Conservation (phyloP, 2,329 filamentous ascomycete genomes). For the Apiospora hydei region DNA sequence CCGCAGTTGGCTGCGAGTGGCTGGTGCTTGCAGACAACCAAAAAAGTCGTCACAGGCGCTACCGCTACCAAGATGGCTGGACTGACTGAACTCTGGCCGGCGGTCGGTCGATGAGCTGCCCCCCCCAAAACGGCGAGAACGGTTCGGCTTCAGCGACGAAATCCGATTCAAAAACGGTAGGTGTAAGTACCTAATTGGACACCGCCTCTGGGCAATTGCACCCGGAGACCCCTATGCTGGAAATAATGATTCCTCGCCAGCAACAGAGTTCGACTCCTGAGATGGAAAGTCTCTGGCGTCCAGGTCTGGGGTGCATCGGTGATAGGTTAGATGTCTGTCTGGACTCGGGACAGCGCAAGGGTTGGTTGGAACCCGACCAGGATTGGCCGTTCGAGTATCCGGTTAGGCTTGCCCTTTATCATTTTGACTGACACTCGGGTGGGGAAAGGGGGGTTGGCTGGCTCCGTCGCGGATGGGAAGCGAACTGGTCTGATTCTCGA, state of each 20-base stretch:
- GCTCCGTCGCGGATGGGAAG: not conserved
- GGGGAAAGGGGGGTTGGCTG: not conserved
- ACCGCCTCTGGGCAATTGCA: not conserved
- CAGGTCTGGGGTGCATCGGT: not conserved
- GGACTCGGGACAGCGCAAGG: not conserved
- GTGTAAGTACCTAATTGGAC: not conserved
- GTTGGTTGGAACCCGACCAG: not conserved
- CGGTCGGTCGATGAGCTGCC: not conserved
- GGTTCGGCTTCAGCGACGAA: slow-evolving; percentile 6
- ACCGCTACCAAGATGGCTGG: not conserved
- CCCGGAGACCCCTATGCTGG: not conserved
- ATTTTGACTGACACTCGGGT: slow-evolving; percentile 17
- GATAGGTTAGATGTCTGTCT: not conserved
- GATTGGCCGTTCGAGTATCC: not conserved
- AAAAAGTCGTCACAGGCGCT: not conserved
- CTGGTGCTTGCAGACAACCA: slow-evolving; percentile 21
- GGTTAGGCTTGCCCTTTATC: slow-evolving; percentile 4
- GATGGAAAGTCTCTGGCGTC: not conserved
- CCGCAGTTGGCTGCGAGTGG: slow-evolving; percentile 5
- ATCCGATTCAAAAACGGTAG: not conserved
- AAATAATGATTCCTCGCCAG: not conserved
- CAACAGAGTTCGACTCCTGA: not conserved
- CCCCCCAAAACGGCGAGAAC: slow-evolving; percentile 6
- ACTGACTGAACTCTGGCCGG: not conserved
- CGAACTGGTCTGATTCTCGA: slow-evolving; percentile 1